Evolutionary conservation across 2,329 filamentous ascomycete species (phyloP).

Genomic region (Alternaria tenuissima): DNA sequence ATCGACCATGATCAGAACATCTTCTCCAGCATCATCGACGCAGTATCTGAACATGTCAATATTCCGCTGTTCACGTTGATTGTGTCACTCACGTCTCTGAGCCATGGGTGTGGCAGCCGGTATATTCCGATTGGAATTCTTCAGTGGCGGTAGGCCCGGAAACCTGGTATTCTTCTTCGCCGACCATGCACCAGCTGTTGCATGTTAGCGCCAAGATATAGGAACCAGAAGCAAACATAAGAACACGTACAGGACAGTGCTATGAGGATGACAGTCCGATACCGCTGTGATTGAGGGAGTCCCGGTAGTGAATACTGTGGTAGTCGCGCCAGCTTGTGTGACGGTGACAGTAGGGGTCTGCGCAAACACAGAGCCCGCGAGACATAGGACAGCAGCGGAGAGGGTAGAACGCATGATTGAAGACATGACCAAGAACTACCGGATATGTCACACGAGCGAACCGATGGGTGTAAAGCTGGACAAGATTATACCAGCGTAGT

Average conservation of each 20-base stretch:
- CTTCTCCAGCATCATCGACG: slow-evolving; percentile 65
- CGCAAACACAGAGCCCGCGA: slow-evolving; percentile 24
- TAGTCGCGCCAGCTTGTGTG: slow-evolving; percentile 9
- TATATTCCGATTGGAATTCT: slow-evolving; percentile 67
- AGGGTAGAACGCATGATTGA: slow-evolving; percentile 6
- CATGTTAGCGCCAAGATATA: slow-evolving; percentile 18
- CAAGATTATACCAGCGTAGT: slow-evolving; percentile 14
- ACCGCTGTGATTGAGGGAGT: slow-evolving; percentile 54
- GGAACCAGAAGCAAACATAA: background rate
- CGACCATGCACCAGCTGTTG: slow-evolving; percentile 56
- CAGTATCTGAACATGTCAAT: slow-evolving; percentile 62
- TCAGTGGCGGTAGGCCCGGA: slow-evolving; percentile 63
- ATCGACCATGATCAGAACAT: slow-evolving; percentile 64
- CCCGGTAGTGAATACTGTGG: slow-evolving; percentile 10
- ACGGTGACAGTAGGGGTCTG: slow-evolving; percentile 23
- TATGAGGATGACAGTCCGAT: slow-evolving; percentile 63
- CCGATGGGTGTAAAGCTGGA: background rate
- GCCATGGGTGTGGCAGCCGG: slow-evolving; percentile 70
- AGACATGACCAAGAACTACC: slow-evolving; percentile 22
- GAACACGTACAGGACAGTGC: slow-evolving; percentile 52
- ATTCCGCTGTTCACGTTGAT: background rate
- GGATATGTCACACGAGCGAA: slow-evolving; percentile 3
- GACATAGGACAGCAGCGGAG: slow-evolving; percentile 12
- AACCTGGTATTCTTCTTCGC: slow-evolving; percentile 55
- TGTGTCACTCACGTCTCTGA: slow-evolving; percentile 60